Conservation (phyloP, 2,329 filamentous ascomycete genomes). For the Aspergillus fijiensis region DNA sequence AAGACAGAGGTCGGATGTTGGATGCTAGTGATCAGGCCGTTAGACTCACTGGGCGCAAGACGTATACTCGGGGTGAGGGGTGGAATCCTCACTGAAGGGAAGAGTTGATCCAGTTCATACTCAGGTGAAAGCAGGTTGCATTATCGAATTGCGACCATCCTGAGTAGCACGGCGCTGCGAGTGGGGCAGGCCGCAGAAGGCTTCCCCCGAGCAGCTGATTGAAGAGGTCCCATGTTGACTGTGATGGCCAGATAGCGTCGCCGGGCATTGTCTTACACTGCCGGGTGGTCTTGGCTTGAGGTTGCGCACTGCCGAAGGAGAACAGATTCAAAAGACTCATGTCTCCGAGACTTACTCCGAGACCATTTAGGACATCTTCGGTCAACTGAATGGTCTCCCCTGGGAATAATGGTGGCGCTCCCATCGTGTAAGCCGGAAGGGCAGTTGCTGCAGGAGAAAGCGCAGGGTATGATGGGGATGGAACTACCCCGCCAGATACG, state of each 20-base stretch:
- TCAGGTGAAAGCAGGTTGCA: constrained; percentile 31
- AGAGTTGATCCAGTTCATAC: constrained; percentile 27
- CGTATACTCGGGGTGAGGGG: neutral
- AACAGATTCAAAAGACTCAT: constrained; percentile 36
- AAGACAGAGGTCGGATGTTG: constrained; percentile 25
- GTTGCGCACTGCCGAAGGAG: constrained; percentile 27
- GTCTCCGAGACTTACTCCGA: constrained; percentile 28
- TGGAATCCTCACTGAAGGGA: constrained; percentile 14
- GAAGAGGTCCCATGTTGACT: constrained; percentile 30
- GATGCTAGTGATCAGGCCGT: constrained; percentile 4
- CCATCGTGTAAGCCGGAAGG: constrained; percentile 6
- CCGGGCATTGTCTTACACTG: constrained; percentile 32
- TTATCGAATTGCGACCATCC: constrained; percentile 33
- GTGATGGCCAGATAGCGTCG: constrained; percentile 20
- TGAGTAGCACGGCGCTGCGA: constrained; percentile 37
- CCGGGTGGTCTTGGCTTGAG: constrained; percentile 40
- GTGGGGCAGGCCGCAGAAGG: constrained; percentile 34
- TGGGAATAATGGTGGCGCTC: constrained; percentile 22
- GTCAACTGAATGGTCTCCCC: constrained; percentile 36
- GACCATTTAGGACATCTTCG: constrained; percentile 33
- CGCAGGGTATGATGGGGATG: too few species aligned
- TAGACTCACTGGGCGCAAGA: neutral
- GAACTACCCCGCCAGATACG: neutral
- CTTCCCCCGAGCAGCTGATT: constrained; percentile 36
- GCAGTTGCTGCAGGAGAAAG: constrained; percentile 13